Base-by-base conservation (phyloP, 2,329 filamentous ascomycete genomes). In the Calonectria fujianensis region DNA sequence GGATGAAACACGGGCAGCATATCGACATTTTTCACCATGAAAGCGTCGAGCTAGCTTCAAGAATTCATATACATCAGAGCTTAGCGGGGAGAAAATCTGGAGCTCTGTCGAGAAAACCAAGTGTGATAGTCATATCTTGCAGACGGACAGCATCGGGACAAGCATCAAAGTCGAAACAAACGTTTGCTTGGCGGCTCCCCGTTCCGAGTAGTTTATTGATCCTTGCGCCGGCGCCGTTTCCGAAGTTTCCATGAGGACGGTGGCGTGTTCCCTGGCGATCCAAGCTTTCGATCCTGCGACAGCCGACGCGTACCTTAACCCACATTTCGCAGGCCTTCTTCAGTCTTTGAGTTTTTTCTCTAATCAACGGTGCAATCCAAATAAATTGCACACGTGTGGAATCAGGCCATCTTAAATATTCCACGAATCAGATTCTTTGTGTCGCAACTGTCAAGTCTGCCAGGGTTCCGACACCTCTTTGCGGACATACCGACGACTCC, bases 261-360 rank as follows among this genome's bases (percentile, higher is more conserved):
- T 4, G 57, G 37, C 35, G 57, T 41, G 35, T 39, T 41, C 13
- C 35, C 24, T 20, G 24, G 35, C 29, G 57, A 63, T 63, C 57
- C 57, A 41, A 63, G 57, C 57, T 63, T 63, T 35, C 14, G 24
- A 63, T 63, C 57, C 57, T 63, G 57, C 57, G 57, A 63, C 57
- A 63, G 7, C 24, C 57, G 24, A 45, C 57, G 24, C 57, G 57
- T 31, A 39, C 35, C 35, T 35, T 7, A 18, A 24, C 24, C 32
- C 57, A 41, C 35, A 37, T 39, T 24, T 27, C 3, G 24, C 16
- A 13, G 3, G 3, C 35, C 5, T 16, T 27, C 57, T 29, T 29
- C 35, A 10, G 3, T 18, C 27, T 63, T 63, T 41, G 3, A 37
- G 35, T 29, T 41, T 37, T 41, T 4, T n/a, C 24, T 24, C 24